Evolutionary conservation across 2,329 filamentous ascomycete species (phyloP), one percentile per base, ranked within the genome.

Genomic region (Paramyrothecium sp.): DNA sequence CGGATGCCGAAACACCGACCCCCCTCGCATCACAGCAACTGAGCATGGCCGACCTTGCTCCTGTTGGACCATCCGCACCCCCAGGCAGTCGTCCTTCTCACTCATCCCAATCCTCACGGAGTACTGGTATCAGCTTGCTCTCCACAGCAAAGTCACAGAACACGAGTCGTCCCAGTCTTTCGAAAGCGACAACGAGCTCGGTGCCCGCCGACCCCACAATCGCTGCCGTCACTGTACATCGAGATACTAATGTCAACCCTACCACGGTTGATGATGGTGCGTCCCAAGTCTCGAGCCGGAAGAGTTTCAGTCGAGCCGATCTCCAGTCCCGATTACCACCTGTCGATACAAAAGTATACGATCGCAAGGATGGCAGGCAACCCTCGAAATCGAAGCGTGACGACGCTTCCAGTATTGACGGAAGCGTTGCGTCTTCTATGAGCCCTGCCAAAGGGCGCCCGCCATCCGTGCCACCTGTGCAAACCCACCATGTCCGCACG

Each of bases 161-260:
- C 1, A 68, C 73, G 3, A 75, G 68, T 55, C 68, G 71, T 3
- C 78, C 77, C 57, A 75, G 68, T 22, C 65, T 79, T 3, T 71
- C 77, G 1, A 78, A 73, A 55, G 76, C 78, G 51, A 71, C 73
- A 3, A 78, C 77, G 51, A 73, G 75, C 19, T 68, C 74, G n/a
- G 73, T 74, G 2, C 67, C 74, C 7, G 71, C 73, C 3, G 75
- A 77, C 20, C 73, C 74, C 23, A 79, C 72, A 59, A 78, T 84
- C 30, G 74, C 80, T 1, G 78, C 84, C 3, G 72, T 81, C 13
- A 80, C 80, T 53, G 77, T 81, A 56, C 79, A 82, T 57, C 74
- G 71, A 58, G 81, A 86, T 54, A 68, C 70, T 21, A 70, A 72
- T 51, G 78, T 81, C 51, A 77, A 71, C 33, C 69, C 76, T 2